Percentiles rank a stretch among this genome's conserved stretches.
phyloP scores from a whole-genome alignment of 805 yeast genomes.

The Lipomyces sp. region DNA sequence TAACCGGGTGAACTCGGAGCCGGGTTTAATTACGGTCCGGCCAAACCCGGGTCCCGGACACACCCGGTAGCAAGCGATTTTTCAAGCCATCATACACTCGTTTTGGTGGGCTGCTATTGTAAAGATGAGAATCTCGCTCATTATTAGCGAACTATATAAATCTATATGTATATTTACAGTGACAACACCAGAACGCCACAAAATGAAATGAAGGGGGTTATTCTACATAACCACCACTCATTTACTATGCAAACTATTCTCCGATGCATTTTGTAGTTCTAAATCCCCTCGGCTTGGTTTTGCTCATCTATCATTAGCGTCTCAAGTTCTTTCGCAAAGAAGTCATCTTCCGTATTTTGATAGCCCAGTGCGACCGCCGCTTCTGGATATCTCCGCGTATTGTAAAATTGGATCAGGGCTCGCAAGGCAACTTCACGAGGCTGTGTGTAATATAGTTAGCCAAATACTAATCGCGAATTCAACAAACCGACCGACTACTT shows the following conservation, averaged over 20 bases:
- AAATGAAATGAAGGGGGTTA: not conserved
- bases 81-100: too few relatives aligned
- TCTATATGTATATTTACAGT: not conserved
- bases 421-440: constrained; percentile 86
- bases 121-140: too few relatives aligned
- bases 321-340: constrained; percentile 48
- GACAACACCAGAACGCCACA: not conserved
- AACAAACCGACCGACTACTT: not conserved
- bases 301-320: constrained; percentile 12
- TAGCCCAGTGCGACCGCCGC: constrained; percentile 65
- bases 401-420: constrained; percentile 77
- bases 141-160: not conserved
- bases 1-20: too few relatives aligned
- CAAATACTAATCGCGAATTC: not conserved
- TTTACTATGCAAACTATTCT: not conserved
- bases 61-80: too few relatives aligned
- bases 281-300: not conserved
- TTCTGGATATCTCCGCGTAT: constrained; percentile 59
- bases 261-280: not conserved
- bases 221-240: not conserved
- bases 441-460: constrained; percentile 46
- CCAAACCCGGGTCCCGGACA: too few relatives aligned
- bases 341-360: constrained; percentile 46
- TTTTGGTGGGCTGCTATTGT: too few relatives aligned
- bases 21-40: too few relatives aligned